Evolutionary conservation across 805 yeast species (phyloP).

Genomic region (Blastobotrys mokoenaii): DNA sequence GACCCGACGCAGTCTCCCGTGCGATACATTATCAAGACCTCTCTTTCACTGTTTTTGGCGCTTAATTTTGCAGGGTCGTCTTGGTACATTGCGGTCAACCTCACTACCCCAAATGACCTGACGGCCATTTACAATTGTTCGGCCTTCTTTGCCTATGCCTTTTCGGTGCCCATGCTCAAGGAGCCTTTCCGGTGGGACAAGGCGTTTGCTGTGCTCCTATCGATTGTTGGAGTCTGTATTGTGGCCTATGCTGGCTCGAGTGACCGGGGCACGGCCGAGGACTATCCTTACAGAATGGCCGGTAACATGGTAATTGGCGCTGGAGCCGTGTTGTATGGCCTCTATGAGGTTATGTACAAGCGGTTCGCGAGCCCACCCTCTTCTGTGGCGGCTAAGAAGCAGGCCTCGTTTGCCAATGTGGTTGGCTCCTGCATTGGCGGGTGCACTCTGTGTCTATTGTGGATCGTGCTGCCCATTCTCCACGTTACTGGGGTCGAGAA

Average conservation of each 20-base stretch:
- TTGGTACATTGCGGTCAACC: slow-evolving; percentile 78
- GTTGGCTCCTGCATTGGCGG: slow-evolving; percentile 62
- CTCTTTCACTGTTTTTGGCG: slow-evolving; percentile 43
- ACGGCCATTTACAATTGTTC: slow-evolving; percentile 89
- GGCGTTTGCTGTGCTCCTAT: slow-evolving; percentile 57
- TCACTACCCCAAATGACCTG: slow-evolving; percentile 76
- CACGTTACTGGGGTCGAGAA: slow-evolving; percentile 49
- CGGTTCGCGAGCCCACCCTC: slow-evolving; percentile 67
- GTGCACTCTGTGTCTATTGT: slow-evolving; percentile 42
- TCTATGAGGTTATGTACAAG: slow-evolving; percentile 79
- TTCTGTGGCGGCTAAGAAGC: slow-evolving; percentile 53
- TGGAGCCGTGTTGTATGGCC: slow-evolving; percentile 74
- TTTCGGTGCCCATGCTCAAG: slow-evolving; percentile 65
- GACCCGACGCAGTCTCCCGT: slow-evolving; percentile 32
- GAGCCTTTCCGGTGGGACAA: slow-evolving; percentile 61
- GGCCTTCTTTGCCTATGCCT: slow-evolving; percentile 79
- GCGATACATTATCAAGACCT: slow-evolving; percentile 37
- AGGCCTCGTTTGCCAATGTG: slow-evolving; percentile 73
- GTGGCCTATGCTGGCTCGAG: slow-evolving; percentile 54
- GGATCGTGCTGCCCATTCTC: slow-evolving; percentile 39
- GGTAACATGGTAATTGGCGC: slow-evolving; percentile 65
- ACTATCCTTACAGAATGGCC: slow-evolving; percentile 49
- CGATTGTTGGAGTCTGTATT: slow-evolving; percentile 65
- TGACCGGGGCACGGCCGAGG: slow-evolving; percentile 20
- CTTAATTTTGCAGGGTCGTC: slow-evolving; percentile 70